Percentiles rank a stretch among this genome's conserved stretches.
Evolutionary conservation across 352 stramenopile species (phyloP).

Genomic region (Phytophthora palmivora): DNA sequence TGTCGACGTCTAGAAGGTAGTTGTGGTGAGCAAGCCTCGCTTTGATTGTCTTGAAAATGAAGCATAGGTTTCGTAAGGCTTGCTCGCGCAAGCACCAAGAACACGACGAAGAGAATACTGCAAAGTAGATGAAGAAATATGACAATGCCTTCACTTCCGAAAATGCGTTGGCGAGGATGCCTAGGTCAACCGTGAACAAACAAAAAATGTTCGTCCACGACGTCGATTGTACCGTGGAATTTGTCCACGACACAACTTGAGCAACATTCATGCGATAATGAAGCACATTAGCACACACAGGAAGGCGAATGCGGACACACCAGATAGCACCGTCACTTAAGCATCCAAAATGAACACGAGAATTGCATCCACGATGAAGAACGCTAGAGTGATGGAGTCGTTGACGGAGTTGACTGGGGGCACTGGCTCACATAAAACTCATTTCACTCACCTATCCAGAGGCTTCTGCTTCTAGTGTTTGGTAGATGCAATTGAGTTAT

Average conservation of each 20-base stretch:
- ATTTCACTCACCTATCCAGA: constrained; percentile 35
- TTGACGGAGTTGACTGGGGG: constrained; percentile 55
- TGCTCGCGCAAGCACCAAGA: constrained; percentile 79
- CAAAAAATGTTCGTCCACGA: constrained; percentile 73
- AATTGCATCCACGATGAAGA: constrained; percentile 71
- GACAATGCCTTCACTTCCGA: constrained; percentile 46
- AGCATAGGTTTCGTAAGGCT: too few relatives aligned
- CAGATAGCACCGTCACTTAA: constrained; percentile 73
- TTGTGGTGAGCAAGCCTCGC: too few relatives aligned
- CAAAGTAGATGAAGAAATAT: constrained; percentile 71
- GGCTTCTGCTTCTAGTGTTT: not conserved
- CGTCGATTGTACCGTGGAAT: constrained; percentile 75
- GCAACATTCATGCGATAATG: constrained; percentile 73
- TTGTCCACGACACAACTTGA: constrained; percentile 83
- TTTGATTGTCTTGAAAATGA: too few relatives aligned
- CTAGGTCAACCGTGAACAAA: constrained; percentile 46
- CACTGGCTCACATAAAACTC: constrained; percentile 44
- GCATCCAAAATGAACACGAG: constrained; percentile 80
- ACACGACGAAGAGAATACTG: constrained; percentile 44
- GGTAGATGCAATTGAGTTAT: not conserved
- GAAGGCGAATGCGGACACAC: constrained; percentile 91
- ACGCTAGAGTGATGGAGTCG: constrained; percentile 76
- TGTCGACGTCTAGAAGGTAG: too few relatives aligned
- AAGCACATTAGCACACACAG: constrained; percentile 87
- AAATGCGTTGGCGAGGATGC: constrained; percentile 59